Evolutionary conservation across 225 moss, liverwort and hornwort species (phyloP), one percentile per base, ranked within the genome.

Genomic region (Bryoerythrophyllum caledonicum): DNA sequence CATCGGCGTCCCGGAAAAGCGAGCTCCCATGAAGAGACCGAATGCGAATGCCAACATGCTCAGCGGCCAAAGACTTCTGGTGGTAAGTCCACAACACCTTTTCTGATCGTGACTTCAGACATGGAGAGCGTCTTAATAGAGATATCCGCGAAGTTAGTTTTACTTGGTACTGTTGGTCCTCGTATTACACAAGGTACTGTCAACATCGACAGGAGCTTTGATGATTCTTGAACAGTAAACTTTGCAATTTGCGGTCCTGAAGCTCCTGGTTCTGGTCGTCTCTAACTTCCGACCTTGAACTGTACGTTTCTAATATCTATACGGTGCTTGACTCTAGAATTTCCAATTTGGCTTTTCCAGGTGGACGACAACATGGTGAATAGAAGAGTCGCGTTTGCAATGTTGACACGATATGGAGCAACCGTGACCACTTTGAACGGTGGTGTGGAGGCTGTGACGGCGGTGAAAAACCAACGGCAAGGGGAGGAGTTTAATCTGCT

Each of bases 281-380:
- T 10, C 35, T 52, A 9, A 17, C 24, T 53, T 34, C 34, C 4
- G 2, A 30, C 2, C 30, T 34, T n/a, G n/a, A n/a, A n/a, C 34
- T 34, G 6, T 6, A 34, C 6, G 6, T 34, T 6, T 14, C 38
- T 6, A 25, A 57, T 59, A 44, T 25, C 0, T 21, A 11, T 6
- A 13, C 8, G 20, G 27, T 27, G 40, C 63, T 17, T 25, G 52
- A 53, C 25, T 54, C 3, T 38, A 27, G 26, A 17, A 43, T 41
- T 41, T 11, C 53, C 20, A 24, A 27, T 56, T 44, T 44, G 13
- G 3, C 4, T 44, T 48, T 15, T 58, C n/a, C 37, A 92, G 92
- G 90, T 92, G 68, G 92, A 92, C 77, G 90, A 92, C 61, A 92
- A 92, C 60, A 76, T 86, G 81, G 88, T 92, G 52, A 92, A 92